phyloP scores from a whole-genome alignment of 2,329 filamentous ascomycete species.

The Elsinoe fawcettii region DNA sequence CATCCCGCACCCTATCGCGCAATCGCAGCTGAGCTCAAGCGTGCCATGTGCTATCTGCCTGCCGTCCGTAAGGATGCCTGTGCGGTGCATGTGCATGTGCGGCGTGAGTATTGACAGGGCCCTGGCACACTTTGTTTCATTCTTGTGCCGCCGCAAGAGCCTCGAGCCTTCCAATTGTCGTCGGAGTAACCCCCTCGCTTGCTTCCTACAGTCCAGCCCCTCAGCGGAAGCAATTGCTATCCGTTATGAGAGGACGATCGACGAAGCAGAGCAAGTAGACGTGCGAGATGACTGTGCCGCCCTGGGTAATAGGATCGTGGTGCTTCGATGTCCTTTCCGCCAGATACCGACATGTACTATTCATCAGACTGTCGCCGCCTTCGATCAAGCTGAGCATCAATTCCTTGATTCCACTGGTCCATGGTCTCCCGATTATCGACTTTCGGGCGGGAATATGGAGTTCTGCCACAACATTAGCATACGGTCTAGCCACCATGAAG shows the following conservation, averaged over 20 bases:
- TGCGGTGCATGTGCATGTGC: background rate
- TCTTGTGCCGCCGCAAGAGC: background rate
- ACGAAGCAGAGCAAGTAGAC: too few species aligned
- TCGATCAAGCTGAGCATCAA: too few species aligned
- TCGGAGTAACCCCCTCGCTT: background rate
- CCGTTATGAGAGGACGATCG: background rate
- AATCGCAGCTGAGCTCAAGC: background rate
- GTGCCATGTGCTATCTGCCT: background rate
- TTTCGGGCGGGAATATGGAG: constrained; percentile 14
- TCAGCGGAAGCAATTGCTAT: background rate
- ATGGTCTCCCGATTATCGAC: too few species aligned
- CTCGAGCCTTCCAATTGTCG: background rate
- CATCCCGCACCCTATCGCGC: background rate
- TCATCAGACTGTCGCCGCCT: too few species aligned
- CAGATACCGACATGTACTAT: too few species aligned
- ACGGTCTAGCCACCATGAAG: background rate
- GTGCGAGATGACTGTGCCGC: too few species aligned
- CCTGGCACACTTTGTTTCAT: background rate
- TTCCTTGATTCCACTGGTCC: too few species aligned
- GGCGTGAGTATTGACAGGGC: background rate
- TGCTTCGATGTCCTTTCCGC: too few species aligned
- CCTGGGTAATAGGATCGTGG: too few species aligned
- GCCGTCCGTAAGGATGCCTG: background rate
- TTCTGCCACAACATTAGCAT: background rate
- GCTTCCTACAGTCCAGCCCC: background rate